phyloP scores from a whole-genome alignment of 768 basidiomycete genomes.

The Ephemerocybe angulata region DNA sequence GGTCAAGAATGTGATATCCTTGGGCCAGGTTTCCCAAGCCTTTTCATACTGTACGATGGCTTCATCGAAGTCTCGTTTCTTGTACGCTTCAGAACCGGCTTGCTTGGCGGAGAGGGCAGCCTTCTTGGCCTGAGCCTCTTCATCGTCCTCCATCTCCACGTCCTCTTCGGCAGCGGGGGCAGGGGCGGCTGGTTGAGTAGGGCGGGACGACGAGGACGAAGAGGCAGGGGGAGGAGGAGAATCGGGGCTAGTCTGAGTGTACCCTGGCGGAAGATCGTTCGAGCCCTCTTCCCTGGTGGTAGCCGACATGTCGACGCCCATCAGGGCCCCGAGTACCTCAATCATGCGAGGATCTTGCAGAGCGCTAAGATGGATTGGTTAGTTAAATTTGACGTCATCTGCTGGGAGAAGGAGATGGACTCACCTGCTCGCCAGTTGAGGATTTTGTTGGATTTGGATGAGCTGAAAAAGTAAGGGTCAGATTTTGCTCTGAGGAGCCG shows the following conservation, averaged over 20 bases:
- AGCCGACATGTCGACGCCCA: conserved; percentile 91
- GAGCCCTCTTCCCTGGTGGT: conserved; percentile 83
- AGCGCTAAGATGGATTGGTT: conserved; percentile 33
- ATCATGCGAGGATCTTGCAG: conserved; percentile 89
- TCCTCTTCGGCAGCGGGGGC: conserved; percentile 56
- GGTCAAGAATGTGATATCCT: conserved; percentile 91
- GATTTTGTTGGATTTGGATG: conserved; percentile 72
- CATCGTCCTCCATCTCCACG: conserved; percentile 64
- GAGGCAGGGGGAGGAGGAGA: conserved; percentile 38
- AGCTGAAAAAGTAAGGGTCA: conserved; percentile 36
- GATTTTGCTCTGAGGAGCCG: conserved; percentile 2
- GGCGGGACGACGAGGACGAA: conserved; percentile 41
- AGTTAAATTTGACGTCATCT: background rate
- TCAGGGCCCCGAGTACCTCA: conserved; percentile 85
- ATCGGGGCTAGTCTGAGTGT: conserved; percentile 62
- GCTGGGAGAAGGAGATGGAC: conserved; percentile 14
- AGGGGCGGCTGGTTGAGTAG: conserved; percentile 38
- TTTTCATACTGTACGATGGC: conserved; percentile 74
- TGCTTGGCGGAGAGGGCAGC: conserved; percentile 79
- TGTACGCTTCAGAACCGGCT: conserved; percentile 78
- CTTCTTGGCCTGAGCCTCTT: conserved; percentile 71
- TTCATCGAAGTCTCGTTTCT: conserved; percentile 75
- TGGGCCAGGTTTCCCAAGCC: conserved; percentile 92
- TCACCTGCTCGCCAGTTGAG: conserved; percentile 56
- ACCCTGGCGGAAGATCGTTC: conserved; percentile 64